Evolutionary conservation across 1,284 basidiomycete species (phyloP).

Genomic region (Rugosomyces carneus): DNA sequence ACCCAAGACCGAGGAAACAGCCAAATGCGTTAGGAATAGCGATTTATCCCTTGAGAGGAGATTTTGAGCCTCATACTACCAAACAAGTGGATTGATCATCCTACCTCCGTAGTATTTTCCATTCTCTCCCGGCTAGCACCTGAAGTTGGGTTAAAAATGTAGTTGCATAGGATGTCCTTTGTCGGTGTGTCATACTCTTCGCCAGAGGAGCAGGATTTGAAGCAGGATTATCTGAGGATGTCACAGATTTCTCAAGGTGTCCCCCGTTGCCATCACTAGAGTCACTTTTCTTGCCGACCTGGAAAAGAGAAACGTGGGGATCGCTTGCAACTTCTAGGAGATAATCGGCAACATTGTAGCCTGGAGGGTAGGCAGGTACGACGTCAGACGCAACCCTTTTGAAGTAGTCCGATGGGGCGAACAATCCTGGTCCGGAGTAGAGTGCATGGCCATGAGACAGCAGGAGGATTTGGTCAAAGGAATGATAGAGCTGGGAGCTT

Average conservation of each 20-base stretch:
- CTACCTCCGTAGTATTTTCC: slow-evolving; percentile 72
- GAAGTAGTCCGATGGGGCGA: slow-evolving; percentile 63
- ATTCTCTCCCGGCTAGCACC: slow-evolving; percentile 73
- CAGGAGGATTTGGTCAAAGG: slow-evolving; percentile 77
- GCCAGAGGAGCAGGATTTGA: background rate
- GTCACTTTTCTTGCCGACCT: slow-evolving; percentile 18
- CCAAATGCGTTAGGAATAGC: slow-evolving; percentile 73
- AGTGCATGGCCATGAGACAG: slow-evolving; percentile 75
- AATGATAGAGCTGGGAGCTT: slow-evolving; percentile 78
- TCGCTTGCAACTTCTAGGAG: slow-evolving; percentile 80
- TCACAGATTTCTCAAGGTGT: slow-evolving; percentile 7
- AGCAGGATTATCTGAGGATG: slow-evolving; percentile 2
- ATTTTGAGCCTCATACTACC: background rate
- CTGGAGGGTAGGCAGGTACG: slow-evolving; percentile 40
- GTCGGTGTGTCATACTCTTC: slow-evolving; percentile 1
- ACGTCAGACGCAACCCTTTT: slow-evolving; percentile 33
- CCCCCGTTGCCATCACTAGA: background rate
- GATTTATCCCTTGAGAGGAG: slow-evolving; percentile 60
- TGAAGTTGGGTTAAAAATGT: slow-evolving; percentile 86
- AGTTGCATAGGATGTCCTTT: slow-evolving; percentile 41
- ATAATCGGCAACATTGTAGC: slow-evolving; percentile 88
- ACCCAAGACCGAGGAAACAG: slow-evolving; percentile 65
- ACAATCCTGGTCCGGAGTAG: slow-evolving; percentile 72
- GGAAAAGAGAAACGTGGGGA: slow-evolving; percentile 42
- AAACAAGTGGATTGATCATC: background rate